phyloP scores from a whole-genome alignment of 129 eudicot genomes.

The Pittosporum tobira region DNA sequence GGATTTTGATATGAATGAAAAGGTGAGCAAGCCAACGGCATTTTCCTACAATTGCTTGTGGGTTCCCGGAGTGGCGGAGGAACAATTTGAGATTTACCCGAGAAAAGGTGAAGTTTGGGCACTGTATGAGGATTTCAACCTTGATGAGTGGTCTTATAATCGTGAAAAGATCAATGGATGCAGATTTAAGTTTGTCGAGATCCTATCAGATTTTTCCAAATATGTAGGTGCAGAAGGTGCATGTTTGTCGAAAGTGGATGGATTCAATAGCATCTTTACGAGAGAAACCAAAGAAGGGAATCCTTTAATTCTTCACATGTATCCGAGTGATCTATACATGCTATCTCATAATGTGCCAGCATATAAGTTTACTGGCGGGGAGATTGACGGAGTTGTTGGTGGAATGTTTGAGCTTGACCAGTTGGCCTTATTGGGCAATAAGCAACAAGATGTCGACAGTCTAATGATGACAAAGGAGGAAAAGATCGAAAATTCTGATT shows the following conservation, averaged over 20 bases:
- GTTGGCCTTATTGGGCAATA: conserved; percentile 25
- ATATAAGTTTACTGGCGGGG: conserved; percentile 38
- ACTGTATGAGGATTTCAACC: conserved; percentile 49
- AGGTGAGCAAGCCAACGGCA: conserved; percentile 18
- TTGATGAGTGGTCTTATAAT: conserved; percentile 51
- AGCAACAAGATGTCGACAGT: conserved; percentile 14
- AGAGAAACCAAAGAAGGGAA: conserved; percentile 28
- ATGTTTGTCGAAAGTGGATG: conserved; percentile 36
- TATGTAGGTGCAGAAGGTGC: conserved; percentile 35
- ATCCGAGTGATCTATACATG: conserved; percentile 37
- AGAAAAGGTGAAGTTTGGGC: conserved; percentile 65
- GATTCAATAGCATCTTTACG: conserved; percentile 35
- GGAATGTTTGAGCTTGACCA: conserved; percentile 56
- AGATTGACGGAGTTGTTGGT: conserved; percentile 29
- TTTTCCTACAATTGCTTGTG: conserved; percentile 45
- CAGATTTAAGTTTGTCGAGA: conserved; percentile 34
- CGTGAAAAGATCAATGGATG: conserved; percentile 35
- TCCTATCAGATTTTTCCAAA: conserved; percentile 34
- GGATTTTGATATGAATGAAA: conserved; percentile 27
- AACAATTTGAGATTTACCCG: conserved; percentile 50
- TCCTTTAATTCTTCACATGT: conserved; percentile 22
- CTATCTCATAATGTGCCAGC: conserved; percentile 50
- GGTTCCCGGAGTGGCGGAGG: conserved; percentile 31
- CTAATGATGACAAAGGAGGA: conserved; percentile 16
- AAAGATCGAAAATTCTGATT: conserved; percentile 15